Evolutionary conservation across 805 yeast species (phyloP), one percentile per base, ranked within the genome.

Genomic region (Wickerhamomyces rabaulensis): DNA sequence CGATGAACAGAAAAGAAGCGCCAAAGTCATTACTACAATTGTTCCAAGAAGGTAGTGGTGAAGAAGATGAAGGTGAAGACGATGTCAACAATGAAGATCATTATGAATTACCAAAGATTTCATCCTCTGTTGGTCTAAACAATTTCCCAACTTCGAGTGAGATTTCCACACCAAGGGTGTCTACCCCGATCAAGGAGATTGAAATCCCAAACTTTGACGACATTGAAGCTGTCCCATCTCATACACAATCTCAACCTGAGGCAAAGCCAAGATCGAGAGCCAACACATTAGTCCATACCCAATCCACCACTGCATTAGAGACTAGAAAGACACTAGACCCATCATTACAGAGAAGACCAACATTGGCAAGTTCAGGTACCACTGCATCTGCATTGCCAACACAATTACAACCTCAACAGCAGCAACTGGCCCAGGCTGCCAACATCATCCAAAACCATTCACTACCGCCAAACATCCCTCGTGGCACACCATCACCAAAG

Each of bases 11-110:
- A 33, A 68, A 70, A 40, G 83, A 76, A 37, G 83, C 88, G 0
- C 96, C 96, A 1, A 81, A 79, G 60, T 84, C 94, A 2, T 67
- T 89, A 27, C 65, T 83, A 48, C 80, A 81, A 60, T 64, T 89
- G 23, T 88, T 88, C 60, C 89, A 84, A 53, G 81, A 78, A 23
- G 66, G 60, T 10, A 71, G 64, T 21, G 66, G 60, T 10, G 64
- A 59, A 3, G 66, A 60, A 7, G 60, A 58, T 6, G 61, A 52
- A 21, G 59, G 52, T 17, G 51, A 51, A 6, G 33, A 27, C 10
- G 37, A 44, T 7, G 13, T 20, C 23, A 6, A 36, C 23, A 36
- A 36, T 20, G 23, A 36, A 6, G 39, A 36, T 19, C 23, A 26
- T 23, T 53, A 51, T 41, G 53, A 53, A 17, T 46, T 58, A 3